phyloP scores from a whole-genome alignment of 768 basidiomycete species.

The Mycena filopes region DNA sequence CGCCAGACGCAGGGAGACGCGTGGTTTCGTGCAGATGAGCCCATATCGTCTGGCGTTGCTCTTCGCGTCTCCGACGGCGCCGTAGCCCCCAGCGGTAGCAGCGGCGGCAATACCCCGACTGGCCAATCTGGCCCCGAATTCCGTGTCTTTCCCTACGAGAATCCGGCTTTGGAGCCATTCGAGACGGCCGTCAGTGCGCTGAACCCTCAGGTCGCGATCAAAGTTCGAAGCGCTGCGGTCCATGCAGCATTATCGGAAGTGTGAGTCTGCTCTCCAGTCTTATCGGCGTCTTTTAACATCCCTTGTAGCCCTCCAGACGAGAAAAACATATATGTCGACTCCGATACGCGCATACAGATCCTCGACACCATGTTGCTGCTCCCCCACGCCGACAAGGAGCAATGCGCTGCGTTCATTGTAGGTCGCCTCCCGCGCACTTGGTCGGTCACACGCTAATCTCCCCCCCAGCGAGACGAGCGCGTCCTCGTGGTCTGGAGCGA shows the following conservation, averaged over 20 bases:
- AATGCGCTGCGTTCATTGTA: slow-evolving; percentile 88
- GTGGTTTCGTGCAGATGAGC: slow-evolving; percentile 84
- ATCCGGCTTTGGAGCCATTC: slow-evolving; percentile 75
- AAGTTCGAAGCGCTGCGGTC: slow-evolving; percentile 80
- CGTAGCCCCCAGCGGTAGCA: slow-evolving; percentile 12
- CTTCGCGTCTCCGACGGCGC: slow-evolving; percentile 59
- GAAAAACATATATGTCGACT: slow-evolving; percentile 74
- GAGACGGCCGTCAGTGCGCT: slow-evolving; percentile 75
- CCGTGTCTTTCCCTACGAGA: slow-evolving; percentile 89
- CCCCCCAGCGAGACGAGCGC: slow-evolving; percentile 76
- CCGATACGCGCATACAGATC: slow-evolving; percentile 87
- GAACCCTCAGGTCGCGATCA: slow-evolving; percentile 86
- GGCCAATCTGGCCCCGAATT: slow-evolving; percentile 58
- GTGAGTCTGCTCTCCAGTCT: slow-evolving; percentile 59
- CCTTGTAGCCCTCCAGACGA: slow-evolving; percentile 63
- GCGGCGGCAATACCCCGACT: slow-evolving; percentile 28
- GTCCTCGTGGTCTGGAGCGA: slow-evolving; percentile 90
- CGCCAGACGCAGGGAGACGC: slow-evolving; percentile 83
- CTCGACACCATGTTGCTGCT: slow-evolving; percentile 82
- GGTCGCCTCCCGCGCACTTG: slow-evolving; percentile 39
- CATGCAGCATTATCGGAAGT: slow-evolving; percentile 80
- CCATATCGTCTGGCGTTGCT: slow-evolving; percentile 79
- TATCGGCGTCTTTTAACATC: not conserved
- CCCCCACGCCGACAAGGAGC: slow-evolving; percentile 85
- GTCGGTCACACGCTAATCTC: not conserved